Conservation (phyloP, 495 filamentous ascomycete species). For the Aspergillus nanangensis region DNA sequence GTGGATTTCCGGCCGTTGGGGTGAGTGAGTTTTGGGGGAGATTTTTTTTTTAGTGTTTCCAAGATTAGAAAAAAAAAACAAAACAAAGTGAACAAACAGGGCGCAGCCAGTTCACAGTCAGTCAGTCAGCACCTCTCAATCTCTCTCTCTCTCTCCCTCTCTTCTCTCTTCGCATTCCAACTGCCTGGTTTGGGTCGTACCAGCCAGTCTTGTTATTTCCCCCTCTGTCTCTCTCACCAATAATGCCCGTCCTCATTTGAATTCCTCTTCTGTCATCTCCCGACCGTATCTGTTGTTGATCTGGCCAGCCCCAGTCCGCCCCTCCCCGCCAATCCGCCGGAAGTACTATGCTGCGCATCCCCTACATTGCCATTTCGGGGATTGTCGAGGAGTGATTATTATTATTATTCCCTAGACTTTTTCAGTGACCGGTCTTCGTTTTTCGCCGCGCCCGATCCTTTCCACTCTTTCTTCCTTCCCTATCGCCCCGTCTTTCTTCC, state of each 20-base stretch:
- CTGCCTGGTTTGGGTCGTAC: not conserved
- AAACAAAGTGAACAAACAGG: conserved; percentile 20
- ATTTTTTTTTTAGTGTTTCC: conserved; percentile 13
- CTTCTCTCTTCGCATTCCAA: not conserved
- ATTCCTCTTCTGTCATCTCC: not conserved
- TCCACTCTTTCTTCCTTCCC: not conserved
- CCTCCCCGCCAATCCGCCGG: conserved; percentile 13
- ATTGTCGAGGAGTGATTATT: conserved; percentile 11
- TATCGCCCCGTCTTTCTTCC: not conserved
- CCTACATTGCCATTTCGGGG: conserved; percentile 13
- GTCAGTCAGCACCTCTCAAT: not conserved
- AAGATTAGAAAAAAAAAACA: conserved; percentile 17
- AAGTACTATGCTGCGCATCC: conserved; percentile 17
- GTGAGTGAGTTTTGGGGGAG: not conserved
- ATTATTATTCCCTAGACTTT: not conserved
- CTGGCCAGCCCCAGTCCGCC: conserved; percentile 4
- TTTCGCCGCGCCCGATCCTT: not conserved
- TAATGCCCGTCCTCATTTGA: not conserved
- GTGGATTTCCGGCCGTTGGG: not conserved
- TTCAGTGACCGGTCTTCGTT: conserved; percentile 1
- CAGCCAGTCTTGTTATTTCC: not conserved
- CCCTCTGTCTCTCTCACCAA: conserved; percentile 3
- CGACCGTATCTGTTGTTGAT: conserved; percentile 11
- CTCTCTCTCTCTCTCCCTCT: not conserved
- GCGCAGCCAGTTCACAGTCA: conserved; percentile 11